These are phyloP conservation scores for Zopfia rhizophila DNA, from an alignment of 2,329 filamentous ascomycete species.

Conservation along the genomic window DNA sequence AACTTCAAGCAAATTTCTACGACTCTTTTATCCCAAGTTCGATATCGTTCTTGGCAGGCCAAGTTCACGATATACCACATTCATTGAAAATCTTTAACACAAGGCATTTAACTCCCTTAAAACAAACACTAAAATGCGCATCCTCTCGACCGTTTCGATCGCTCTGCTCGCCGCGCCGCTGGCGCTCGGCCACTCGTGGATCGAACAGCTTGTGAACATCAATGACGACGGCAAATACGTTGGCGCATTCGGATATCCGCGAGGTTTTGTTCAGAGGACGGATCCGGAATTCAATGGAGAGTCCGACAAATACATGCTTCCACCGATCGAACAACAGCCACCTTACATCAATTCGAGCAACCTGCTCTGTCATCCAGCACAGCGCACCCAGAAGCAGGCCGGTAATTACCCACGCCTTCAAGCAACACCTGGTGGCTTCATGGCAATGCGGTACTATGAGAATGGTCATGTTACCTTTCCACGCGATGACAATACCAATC, in stretches of 20 bases:
- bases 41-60: slow-evolving; percentile 3
- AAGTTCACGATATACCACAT: too few relatives aligned
- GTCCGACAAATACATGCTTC: slow-evolving; percentile 71
- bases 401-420: slow-evolving; percentile 71
- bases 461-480: slow-evolving; percentile 62
- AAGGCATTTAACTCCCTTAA: too few relatives aligned
- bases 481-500: slow-evolving; percentile 39
- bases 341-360: slow-evolving; percentile 62
- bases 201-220: slow-evolving; percentile 79
- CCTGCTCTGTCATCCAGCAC: slow-evolving; percentile 71
- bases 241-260: slow-evolving; percentile 77
- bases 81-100: too few relatives aligned
- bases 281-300: slow-evolving; percentile 67
- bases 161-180: slow-evolving; percentile 32
- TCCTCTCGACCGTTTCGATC: slow-evolving; percentile 24
- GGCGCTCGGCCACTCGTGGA: slow-evolving; percentile 74
- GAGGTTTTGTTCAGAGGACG: slow-evolving; percentile 72
- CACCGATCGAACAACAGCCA: slow-evolving; percentile 50
- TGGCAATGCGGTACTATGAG: slow-evolving; percentile 62
- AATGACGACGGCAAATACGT: slow-evolving; percentile 77
- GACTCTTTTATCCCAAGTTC: slow-evolving; percentile 1
- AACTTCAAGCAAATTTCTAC: slow-evolving; percentile 1
- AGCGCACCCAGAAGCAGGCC: slow-evolving; percentile 67
- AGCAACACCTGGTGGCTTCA: slow-evolving; percentile 59
- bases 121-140: too few relatives aligned